Percentiles rank a stretch among this genome's conserved stretches.
These are phyloP conservation scores for Neurospora tetraspora DNA, from an alignment of 495 filamentous ascomycete genomes.

Conservation along the genomic window DNA sequence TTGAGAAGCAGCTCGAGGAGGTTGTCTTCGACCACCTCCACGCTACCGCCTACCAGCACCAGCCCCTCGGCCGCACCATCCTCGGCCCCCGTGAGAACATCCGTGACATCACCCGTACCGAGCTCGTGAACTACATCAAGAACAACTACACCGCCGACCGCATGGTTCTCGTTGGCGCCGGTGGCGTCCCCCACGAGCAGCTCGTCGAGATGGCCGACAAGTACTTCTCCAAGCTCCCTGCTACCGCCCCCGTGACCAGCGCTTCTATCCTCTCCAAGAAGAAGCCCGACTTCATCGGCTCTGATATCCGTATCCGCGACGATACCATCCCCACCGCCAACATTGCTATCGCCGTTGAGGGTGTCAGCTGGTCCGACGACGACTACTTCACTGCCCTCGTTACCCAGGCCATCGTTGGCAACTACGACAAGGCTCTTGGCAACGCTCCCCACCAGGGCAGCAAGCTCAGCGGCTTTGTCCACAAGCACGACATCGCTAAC, in stretches of 20 bases:
- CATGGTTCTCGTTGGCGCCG: conserved; percentile 95
- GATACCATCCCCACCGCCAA: conserved; percentile 93
- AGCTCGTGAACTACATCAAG: conserved; percentile 93
- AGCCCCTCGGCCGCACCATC: conserved; percentile 95
- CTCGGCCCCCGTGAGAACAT: conserved; percentile 98
- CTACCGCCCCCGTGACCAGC: conserved; percentile 58
- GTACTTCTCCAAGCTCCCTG: conserved; percentile 72
- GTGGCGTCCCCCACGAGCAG: conserved; percentile 86
- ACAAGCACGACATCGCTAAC: conserved; percentile 89
- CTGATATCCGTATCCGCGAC: conserved; percentile 87
- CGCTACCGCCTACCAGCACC: conserved; percentile 91
- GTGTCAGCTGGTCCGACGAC: conserved; percentile 97
- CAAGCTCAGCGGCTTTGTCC: conserved; percentile 90
- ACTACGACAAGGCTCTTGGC: conserved; percentile 99
- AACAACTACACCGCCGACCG: conserved; percentile 98
- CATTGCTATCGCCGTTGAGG: conserved; percentile 97
- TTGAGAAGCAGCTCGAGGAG: conserved; percentile 98
- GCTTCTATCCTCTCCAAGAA: conserved; percentile 68
- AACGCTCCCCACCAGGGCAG: conserved; percentile 91
- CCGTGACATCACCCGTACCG: conserved; percentile 80
- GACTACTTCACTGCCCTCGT: conserved; percentile 98
- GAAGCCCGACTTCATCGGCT: conserved; percentile 90
- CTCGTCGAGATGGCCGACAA: conserved; percentile 94
- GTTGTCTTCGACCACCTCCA: conserved; percentile 99
- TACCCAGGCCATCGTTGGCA: conserved; percentile 96